Percentiles rank a stretch among this genome's conserved stretches.
These are phyloP conservation scores for Citeromyces siamensis DNA, from an alignment of 1,139 yeast species.

Conservation along the genomic window DNA sequence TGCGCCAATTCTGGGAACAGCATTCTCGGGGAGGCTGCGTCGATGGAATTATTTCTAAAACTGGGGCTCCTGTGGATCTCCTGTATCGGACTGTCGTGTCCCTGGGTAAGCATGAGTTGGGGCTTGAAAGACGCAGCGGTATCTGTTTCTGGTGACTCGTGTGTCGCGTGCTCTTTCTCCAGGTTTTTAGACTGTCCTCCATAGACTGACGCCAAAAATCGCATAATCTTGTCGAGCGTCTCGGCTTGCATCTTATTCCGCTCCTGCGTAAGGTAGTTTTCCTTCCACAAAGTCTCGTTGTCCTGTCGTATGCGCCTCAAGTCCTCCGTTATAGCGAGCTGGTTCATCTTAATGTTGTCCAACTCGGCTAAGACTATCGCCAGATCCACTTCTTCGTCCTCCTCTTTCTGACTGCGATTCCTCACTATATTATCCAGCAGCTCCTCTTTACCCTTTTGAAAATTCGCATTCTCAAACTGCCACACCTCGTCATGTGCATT, in stretches of 20 bases:
- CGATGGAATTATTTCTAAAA: not conserved
- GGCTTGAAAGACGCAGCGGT: not conserved
- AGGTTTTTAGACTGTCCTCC: conserved; percentile 49
- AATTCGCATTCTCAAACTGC: conserved; percentile 80
- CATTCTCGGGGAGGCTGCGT: conserved; percentile 13
- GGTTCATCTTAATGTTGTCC: conserved; percentile 67
- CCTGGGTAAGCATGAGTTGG: conserved; percentile 3
- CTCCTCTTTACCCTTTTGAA: conserved; percentile 33
- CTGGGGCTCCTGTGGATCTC: conserved; percentile 6
- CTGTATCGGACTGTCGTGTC: conserved; percentile 4
- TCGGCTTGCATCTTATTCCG: conserved; percentile 78
- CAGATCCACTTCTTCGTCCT: conserved; percentile 38
- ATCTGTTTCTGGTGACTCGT: not conserved
- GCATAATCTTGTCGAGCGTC: conserved; percentile 75
- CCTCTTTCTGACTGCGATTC: conserved; percentile 26
- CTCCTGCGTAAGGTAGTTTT: conserved; percentile 72
- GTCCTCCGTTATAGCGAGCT: conserved; percentile 73
- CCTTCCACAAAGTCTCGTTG: conserved; percentile 86
- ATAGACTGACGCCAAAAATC: conserved; percentile 76
- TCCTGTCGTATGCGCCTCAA: conserved; percentile 73
- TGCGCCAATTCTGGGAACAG: conserved; percentile 14
- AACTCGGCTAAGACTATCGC: conserved; percentile 54
- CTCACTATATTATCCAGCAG: conserved; percentile 61
- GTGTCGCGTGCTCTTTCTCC: conserved; percentile 16
- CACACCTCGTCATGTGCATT: conserved; percentile 45